Conservation (phyloP, 2,329 filamentous ascomycete species). For the Talaromyces albobiverticillius region DNA sequence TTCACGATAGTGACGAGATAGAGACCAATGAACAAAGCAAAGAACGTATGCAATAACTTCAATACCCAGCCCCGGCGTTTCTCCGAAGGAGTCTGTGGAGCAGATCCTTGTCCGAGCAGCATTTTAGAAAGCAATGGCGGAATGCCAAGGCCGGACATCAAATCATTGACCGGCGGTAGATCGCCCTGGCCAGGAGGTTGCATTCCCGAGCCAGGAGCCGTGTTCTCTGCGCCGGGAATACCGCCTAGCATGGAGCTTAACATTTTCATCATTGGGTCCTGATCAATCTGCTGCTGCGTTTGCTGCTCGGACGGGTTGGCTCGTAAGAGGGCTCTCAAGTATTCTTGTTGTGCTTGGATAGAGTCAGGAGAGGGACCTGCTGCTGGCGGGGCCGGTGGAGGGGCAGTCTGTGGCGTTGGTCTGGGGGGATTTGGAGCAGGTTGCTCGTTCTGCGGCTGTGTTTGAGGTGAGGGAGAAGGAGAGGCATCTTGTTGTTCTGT, state of each 20-base stretch:
- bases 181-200: slow-evolving; percentile 10
- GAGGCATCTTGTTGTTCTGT: slow-evolving; percentile 9
- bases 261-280: slow-evolving; percentile 37
- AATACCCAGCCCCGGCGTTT: slow-evolving; percentile 43
- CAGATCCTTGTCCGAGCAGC: slow-evolving; percentile 33
- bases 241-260: slow-evolving; percentile 35
- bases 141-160: slow-evolving; percentile 44
- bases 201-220: slow-evolving; percentile 15
- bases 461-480: slow-evolving; percentile 4
- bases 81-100: slow-evolving; percentile 36
- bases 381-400: slow-evolving; percentile 18
- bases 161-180: slow-evolving; percentile 26
- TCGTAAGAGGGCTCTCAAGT: slow-evolving; percentile 23
- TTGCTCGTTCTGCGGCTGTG: slow-evolving; percentile 22
- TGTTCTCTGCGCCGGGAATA: slow-evolving; percentile 19
- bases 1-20: slow-evolving; percentile 47
- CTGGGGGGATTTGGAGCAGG: slow-evolving; percentile 20
- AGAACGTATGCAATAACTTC: slow-evolving; percentile 58
- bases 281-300: slow-evolving; percentile 18
- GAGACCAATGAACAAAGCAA: slow-evolving; percentile 54
- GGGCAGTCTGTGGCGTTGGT: slow-evolving; percentile 14
- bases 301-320: slow-evolving; percentile 21
- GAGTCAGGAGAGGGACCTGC: slow-evolving; percentile 30
- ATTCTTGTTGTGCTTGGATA: slow-evolving; percentile 25
- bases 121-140: slow-evolving; percentile 39